Percentiles rank a stretch among this genome's conserved stretches.
Evolutionary conservation across 306 rosid genomes (phyloP).

Genomic region (Pyrus pyrifolia): DNA sequence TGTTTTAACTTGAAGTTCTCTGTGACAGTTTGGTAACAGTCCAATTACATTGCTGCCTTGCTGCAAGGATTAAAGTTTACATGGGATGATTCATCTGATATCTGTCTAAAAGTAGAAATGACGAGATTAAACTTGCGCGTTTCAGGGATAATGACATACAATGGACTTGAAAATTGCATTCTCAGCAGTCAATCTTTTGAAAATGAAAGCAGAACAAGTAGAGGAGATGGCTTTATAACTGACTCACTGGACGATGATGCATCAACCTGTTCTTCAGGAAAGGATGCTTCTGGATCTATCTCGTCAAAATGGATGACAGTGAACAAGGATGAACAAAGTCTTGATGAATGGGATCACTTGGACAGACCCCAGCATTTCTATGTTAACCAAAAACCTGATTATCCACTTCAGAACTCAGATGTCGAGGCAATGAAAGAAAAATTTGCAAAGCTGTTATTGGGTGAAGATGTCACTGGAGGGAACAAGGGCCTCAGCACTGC

Average conservation of each 20-base stretch:
- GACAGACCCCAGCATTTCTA: conserved; percentile 51
- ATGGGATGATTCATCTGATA: too few species aligned
- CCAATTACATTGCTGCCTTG: too few species aligned
- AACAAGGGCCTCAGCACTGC: conserved; percentile 68
- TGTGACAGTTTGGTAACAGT: too few species aligned
- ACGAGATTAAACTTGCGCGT: conserved; percentile 1
- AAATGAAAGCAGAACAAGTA: conserved; percentile 69
- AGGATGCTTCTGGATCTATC: conserved; percentile 74
- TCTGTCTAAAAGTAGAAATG: too few species aligned
- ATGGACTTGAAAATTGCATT: conserved; percentile 90
- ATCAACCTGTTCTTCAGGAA: conserved; percentile 79
- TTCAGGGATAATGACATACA: conserved; percentile 81
- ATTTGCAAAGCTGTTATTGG: conserved; percentile 71
- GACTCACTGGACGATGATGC: conserved; percentile 70
- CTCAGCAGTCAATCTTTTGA: conserved; percentile 52
- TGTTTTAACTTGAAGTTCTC: too few species aligned
- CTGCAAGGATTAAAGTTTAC: too few species aligned
- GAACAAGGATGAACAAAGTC: conserved; percentile 50
- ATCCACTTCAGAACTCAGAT: conserved; percentile 44
- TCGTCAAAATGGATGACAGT: conserved; percentile 66
- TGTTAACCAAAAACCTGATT: conserved; percentile 54
- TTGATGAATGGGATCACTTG: conserved; percentile 66
- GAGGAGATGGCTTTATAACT: conserved; percentile 76
- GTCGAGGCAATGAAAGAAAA: conserved; percentile 80
- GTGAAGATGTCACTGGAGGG: conserved; percentile 91